These are phyloP conservation scores for Pinus taeda DNA, from an alignment of 75 land plant species.

Conservation along the genomic window DNA sequence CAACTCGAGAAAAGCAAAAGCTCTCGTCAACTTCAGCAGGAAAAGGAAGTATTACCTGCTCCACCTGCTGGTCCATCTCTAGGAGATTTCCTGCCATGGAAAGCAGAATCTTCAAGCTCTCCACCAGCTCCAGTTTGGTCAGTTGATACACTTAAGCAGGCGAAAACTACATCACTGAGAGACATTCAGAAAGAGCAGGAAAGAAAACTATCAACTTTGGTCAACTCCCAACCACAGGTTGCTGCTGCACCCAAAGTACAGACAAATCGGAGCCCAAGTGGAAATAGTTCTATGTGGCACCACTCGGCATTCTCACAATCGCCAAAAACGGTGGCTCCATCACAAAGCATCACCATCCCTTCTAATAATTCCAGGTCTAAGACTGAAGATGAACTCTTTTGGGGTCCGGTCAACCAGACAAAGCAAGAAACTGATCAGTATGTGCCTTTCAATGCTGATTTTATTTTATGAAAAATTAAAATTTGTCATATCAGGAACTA, in stretches of 20 bases:
- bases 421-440: slow-evolving; percentile 62
- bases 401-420: slow-evolving; percentile 67
- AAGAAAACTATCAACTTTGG: slow-evolving; percentile 19
- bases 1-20: slow-evolving; percentile 43
- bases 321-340: slow-evolving; percentile 30
- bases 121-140: slow-evolving; percentile 84
- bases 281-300: slow-evolving; percentile 29
- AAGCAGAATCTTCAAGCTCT: slow-evolving; percentile 49
- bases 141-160: slow-evolving; percentile 44
- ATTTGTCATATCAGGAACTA: no score
- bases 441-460: slow-evolving; percentile 3
- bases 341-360: slow-evolving; percentile 31
- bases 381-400: slow-evolving; percentile 85
- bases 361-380: slow-evolving; percentile 39
- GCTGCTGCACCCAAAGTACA: slow-evolving; percentile 49
- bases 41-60: slow-evolving; percentile 68
- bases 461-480: neutral
- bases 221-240: slow-evolving; percentile 16
- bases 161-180: slow-evolving; percentile 67
- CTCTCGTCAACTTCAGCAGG: slow-evolving; percentile 30
- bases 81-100: slow-evolving; percentile 78
- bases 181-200: slow-evolving; percentile 90
- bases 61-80: slow-evolving; percentile 88
- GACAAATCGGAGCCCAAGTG: slow-evolving; percentile 29
- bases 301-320: slow-evolving; percentile 32